Base-by-base conservation (phyloP, 2,329 filamentous ascomycete species). In the Cladophialophora psammophila region DNA sequence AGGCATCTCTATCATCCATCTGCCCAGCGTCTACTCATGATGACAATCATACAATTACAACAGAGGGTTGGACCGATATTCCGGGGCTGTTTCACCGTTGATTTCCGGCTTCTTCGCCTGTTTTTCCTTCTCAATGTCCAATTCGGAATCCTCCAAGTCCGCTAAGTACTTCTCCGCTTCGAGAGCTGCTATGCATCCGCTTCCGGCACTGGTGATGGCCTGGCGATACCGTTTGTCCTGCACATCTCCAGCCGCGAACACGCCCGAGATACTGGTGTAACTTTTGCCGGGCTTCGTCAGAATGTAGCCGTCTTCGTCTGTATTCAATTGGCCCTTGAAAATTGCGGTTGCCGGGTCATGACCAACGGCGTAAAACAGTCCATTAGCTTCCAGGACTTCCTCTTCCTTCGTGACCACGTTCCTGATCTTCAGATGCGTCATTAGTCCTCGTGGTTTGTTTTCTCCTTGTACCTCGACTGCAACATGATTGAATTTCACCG, bases 141-240 rank as follows among this genome's bases (percentile, higher is more conserved):
- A 72, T n/a, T 77, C 77, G 20, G 77, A 76, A 56, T 85, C 85
- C 74, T 94, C 92, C 57, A 86, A 81, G 76, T 97, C 94, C 5
- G 91, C 85, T 63, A 99, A 84, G 84, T 87, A 97, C 80, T 97
- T 96, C 82, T 99, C 95, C 9, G 94, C 94, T 77, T 99, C 95
- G 63, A 99, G 87, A 10, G 94, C 95, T 61, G 95, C 95, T 83
- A 97, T 90, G 80, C 95, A 99, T 71, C 95, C 95, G 68, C 94
- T 93, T 68, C 94, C 94, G 74, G 95, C 95, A 82, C 94, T 97
- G 71, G 95, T 99, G 73, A 99, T 96, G 55, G 95, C 95, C 84
- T 99, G 95, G 78, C 95, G 88, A 80, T 99, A 99, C 77, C 90
- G 89, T 90, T 98, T 99, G 79, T 99, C 96, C 84, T 99, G 95